Base-by-base conservation (phyloP, 2,329 filamentous ascomycete genomes). In the Neopestalotiopsis rosae region DNA sequence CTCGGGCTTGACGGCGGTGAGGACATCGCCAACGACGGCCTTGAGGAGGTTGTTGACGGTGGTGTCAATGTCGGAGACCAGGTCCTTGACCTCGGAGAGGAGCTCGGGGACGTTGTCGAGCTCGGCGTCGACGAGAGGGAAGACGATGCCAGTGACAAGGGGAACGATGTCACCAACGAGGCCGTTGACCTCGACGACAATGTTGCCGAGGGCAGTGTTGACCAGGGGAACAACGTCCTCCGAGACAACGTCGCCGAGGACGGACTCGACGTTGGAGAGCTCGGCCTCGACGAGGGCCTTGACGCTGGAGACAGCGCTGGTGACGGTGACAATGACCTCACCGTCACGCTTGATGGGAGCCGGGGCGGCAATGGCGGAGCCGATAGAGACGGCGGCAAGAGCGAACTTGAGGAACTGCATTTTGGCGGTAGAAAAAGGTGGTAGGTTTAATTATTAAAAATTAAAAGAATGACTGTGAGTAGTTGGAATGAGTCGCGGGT, bases 391-490 rank as follows among this genome's bases (percentile, higher is more conserved):
- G 69, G 77, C 77, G 69, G 75, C 74, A 63, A 78, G 70, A 67
- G 73, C 71, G 73, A 76, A 72, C 68, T 68, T 78, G 67, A 74
- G 71, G 76, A 79, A 78, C 74, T 77, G 76, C 77, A 79, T 79
- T 69, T 69, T 78, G 71, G 61, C 68, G 68, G 69, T 70, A 61
- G 69, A 69, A 20, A n/a, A 13, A 20, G 17, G 17, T 28, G 45
- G 45, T 52, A 14, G 42, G 42, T 52, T 32, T 69, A 58, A 63
- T n/a, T 28, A 67, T 56, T 62, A 66, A 30, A 58, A 38, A 73
- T 74, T 72, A 75, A 75, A 66, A 73, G 74, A 75, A 66, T 64
- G 74, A 75, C 71, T 75, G 67, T 73, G 71, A 66, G 45, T 73
- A 71, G 71, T 68, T 72, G 73, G 72, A 71, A 68, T 64, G 70